A percentile compares a stretch with the other conserved stretches of the same genome.
These are phyloP conservation scores for Jacaranda copaia DNA, from an alignment of 257 asterid species.

Conservation along the genomic window DNA sequence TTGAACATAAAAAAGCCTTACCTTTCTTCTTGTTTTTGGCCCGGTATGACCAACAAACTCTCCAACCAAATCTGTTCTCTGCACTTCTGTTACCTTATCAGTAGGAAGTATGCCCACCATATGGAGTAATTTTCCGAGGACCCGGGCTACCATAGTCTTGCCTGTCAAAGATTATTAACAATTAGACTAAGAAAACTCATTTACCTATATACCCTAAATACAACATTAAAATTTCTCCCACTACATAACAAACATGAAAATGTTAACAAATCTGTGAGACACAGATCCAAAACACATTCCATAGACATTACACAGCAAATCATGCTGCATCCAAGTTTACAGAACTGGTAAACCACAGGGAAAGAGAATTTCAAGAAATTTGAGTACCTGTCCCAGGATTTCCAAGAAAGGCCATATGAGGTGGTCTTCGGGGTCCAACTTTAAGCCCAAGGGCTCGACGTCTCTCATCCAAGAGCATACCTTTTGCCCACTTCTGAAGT, in stretches of 20 bases:
- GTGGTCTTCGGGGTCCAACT: slow-evolving; percentile 87
- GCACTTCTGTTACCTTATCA: slow-evolving; percentile 89
- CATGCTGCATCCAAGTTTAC: not conserved
- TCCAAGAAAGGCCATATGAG: slow-evolving; percentile 98
- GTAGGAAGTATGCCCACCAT: slow-evolving; percentile 89
- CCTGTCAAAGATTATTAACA: slow-evolving; percentile 50
- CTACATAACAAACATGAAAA: not conserved
- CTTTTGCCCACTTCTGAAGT: slow-evolving; percentile 91
- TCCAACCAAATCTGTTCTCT: slow-evolving; percentile 92
- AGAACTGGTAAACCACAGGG: slow-evolving; percentile 16
- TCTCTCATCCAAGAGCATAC: slow-evolving; percentile 91
- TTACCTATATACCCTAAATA: not conserved
- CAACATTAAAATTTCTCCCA: slow-evolving; percentile 8
- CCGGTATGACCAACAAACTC: slow-evolving; percentile 90
- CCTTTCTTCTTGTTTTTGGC: slow-evolving; percentile 85
- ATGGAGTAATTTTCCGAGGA: slow-evolving; percentile 81
- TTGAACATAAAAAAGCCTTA: slow-evolving; percentile 25
- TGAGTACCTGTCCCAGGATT: slow-evolving; percentile 93
- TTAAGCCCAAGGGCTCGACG: slow-evolving; percentile 86
- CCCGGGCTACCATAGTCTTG: slow-evolving; percentile 89
- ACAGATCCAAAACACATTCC: slow-evolving; percentile 6
- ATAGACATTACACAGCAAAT: not conserved
- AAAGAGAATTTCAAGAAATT: slow-evolving; percentile 15
- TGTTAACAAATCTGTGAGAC: not conserved
- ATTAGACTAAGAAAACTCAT: slow-evolving; percentile 27